Conservation (phyloP, 2,329 filamentous ascomycete species). For the Neonectria magnoliae region DNA sequence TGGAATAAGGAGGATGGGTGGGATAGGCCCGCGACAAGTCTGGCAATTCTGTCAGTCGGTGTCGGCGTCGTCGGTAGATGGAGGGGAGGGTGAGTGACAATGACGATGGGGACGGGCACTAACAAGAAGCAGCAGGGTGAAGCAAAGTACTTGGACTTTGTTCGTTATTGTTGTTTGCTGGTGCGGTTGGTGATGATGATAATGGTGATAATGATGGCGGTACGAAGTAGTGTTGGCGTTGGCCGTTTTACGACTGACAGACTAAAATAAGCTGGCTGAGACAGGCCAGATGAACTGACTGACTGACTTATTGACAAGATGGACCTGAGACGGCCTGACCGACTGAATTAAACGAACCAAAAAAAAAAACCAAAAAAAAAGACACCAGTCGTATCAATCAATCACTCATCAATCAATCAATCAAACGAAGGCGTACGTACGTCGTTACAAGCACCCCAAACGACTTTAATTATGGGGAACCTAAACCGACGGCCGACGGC, state of each 20-base stretch:
- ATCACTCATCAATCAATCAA: background rate
- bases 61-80: background rate
- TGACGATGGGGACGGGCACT: background rate
- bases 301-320: slow-evolving; percentile 6
- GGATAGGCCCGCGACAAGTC: slow-evolving; percentile 6
- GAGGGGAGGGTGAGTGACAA: background rate
- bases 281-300: background rate
- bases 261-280: slow-evolving; percentile 4
- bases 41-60: slow-evolving; percentile 1
- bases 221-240: background rate
- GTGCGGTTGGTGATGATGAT: background rate
- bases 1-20: slow-evolving; percentile 15
- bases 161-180: background rate
- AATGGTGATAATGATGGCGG: background rate
- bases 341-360: slow-evolving; percentile 11
- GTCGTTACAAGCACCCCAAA: background rate
- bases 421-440: slow-evolving; percentile 1
- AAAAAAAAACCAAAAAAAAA: background rate
- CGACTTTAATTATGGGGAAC: slow-evolving; percentile 2
- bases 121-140: background rate
- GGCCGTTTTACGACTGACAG: background rate
- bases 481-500: background rate
- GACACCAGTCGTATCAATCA: background rate
- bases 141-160: background rate
- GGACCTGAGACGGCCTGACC: slow-evolving; percentile 1